Base-by-base conservation (phyloP, 75 land plant genomes). In the Sequoia sempervirens region DNA sequence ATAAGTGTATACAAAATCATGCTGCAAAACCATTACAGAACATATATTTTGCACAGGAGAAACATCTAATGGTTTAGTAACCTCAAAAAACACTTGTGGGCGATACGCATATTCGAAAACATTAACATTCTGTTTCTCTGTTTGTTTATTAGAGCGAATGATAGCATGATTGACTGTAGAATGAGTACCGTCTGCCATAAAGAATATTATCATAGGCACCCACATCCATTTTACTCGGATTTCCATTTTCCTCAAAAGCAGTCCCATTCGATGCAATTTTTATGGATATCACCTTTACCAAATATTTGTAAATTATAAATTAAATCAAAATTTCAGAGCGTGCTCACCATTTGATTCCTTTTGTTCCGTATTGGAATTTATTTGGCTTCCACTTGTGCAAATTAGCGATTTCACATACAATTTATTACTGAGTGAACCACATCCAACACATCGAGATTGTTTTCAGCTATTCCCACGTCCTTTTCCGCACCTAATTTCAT, bases 1-100 rank as follows among this genome's bases (percentile, higher is more conserved):
- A 70, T 84, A 82, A 41, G 90, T 89, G 83, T 84, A 73, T 58
- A 36, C 88, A 52, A 89, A 89, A 84, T 43, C 28, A 85, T 87
- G 84, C 36, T 80, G 74, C 82, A 87, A 83, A 46, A 87, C 58
- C 45, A 84, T 82, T 36, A 76, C 43, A 50, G 88, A 84, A 79
- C 79, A 81, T 26, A 40, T 6, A 7, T 38, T 43, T 13, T 73
- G 20, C 23, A 9, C 41, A 26, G 85, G 85, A 20, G 61, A 56
- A 56, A 70, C 8, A 11, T 80, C 47, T 23, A 87, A 28, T 26
- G 88, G 88, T 23, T 38, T 56, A 2, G 30, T 70, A 9, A 87
- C 85, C 75, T 87, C 86, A 81, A 87, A 56, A 56, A 17, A 56
- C 20, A 56, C 61, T 56, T 56, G 61, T 20, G 61, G 82, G 87